A percentile compares a stretch with the other conserved stretches of the same genome.
Conservation (phyloP, 345 rosid species). For the Eutrema yunnanense region DNA sequence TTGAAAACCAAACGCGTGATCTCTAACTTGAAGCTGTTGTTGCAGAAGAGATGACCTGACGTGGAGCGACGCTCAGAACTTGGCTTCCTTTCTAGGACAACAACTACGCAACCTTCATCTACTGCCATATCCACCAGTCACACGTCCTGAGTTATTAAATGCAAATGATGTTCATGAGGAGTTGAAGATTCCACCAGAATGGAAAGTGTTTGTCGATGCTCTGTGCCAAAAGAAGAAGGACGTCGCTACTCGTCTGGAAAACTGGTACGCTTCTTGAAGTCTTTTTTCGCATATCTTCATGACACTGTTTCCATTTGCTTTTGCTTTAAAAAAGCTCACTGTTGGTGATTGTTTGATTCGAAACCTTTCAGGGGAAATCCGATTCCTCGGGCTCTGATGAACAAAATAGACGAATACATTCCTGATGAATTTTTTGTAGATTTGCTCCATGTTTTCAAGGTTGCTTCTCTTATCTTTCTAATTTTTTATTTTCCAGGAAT, state of each 20-base stretch:
- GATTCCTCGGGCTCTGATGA: slow-evolving; percentile 55
- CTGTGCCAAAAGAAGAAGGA: slow-evolving; percentile 49
- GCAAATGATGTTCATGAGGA: slow-evolving; percentile 23
- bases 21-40: slow-evolving; percentile 5
- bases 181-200: slow-evolving; percentile 54
- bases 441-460: slow-evolving; percentile 52
- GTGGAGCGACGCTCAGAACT: slow-evolving; percentile 48
- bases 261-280: slow-evolving; percentile 42
- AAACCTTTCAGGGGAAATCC: slow-evolving; percentile 73
- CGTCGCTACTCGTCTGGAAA: slow-evolving; percentile 45
- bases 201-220: slow-evolving; percentile 52
- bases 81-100: slow-evolving; percentile 77
- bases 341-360: neutral
- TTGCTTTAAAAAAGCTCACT: neutral
- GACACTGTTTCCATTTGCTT: neutral
- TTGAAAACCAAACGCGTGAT: slow-evolving; percentile 5
- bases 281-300: neutral
- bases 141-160: slow-evolving; percentile 32
- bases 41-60: slow-evolving; percentile 77
- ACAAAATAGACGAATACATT: slow-evolving; percentile 64
- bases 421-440: slow-evolving; percentile 62
- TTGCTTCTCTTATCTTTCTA: slow-evolving; percentile 20
- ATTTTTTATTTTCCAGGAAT: neutral
- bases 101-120: slow-evolving; percentile 72
- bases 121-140: slow-evolving; percentile 61